Conservation (phyloP, 75 land plant species). For the Picea glauca region DNA sequence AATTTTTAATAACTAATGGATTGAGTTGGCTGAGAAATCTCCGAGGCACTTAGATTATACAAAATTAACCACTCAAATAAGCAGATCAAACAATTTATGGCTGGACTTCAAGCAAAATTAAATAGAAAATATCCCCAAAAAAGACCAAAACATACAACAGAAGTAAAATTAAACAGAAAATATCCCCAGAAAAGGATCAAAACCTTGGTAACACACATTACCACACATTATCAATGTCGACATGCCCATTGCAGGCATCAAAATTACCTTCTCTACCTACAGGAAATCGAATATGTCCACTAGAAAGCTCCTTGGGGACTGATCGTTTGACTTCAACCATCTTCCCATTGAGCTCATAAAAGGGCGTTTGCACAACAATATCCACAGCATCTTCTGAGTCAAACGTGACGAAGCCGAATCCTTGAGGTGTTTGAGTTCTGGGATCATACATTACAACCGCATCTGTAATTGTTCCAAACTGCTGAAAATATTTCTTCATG, state of each 20-base stretch:
- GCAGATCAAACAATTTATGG: no score
- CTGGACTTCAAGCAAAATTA: no score
- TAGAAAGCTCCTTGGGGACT: slow-evolving; percentile 79
- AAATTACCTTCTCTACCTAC: slow-evolving; percentile 31
- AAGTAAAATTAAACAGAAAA: no score
- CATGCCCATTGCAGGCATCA: slow-evolving; percentile 35
- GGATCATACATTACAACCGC: slow-evolving; percentile 58
- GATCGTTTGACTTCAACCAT: slow-evolving; percentile 97
- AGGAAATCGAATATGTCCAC: slow-evolving; percentile 37
- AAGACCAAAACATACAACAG: no score
- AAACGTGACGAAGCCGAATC: slow-evolving; percentile 73
- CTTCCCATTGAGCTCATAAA: slow-evolving; percentile 95
- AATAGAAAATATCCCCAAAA: no score
- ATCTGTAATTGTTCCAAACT: slow-evolving; percentile 47
- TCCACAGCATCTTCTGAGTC: slow-evolving; percentile 95
- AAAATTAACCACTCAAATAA: no score
- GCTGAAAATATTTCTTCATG: slow-evolving; percentile 51
- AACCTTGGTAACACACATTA: no score
- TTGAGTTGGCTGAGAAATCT: no score
- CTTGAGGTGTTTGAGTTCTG: slow-evolving; percentile 49
- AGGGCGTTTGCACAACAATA: slow-evolving; percentile 67
- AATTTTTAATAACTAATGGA: no score
- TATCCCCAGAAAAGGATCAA: no score
- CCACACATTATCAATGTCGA: not conserved
- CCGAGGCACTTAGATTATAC: no score